Conservation (phyloP, 345 rosid species). For the Geranium brycei region DNA sequence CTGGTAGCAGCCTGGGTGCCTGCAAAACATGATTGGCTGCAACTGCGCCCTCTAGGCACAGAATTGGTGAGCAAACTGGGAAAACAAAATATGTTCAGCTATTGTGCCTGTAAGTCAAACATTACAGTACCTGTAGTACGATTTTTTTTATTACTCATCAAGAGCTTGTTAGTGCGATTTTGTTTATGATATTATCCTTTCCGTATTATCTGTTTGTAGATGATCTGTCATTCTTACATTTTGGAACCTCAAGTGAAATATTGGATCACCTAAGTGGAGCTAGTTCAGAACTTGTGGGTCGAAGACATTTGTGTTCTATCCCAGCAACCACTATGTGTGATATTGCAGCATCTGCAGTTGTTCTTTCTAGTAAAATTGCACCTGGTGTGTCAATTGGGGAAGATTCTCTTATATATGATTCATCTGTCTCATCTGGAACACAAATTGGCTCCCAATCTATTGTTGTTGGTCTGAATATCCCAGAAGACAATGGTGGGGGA, state of each 20-base stretch:
- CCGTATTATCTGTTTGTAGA: constrained; percentile 36
- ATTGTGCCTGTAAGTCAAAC: constrained; percentile 59
- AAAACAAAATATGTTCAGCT: constrained; percentile 64
- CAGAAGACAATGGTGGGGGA: constrained; percentile 22
- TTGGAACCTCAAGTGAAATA: constrained; percentile 96
- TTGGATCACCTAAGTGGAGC: constrained; percentile 79
- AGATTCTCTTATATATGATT: constrained; percentile 84
- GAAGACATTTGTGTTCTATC: constrained; percentile 84
- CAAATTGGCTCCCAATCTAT: constrained; percentile 86
- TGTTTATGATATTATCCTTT: constrained; percentile 9
- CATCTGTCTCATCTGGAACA: constrained; percentile 50
- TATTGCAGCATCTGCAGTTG: constrained; percentile 76
- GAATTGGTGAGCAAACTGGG: constrained; percentile 64
- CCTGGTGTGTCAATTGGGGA: constrained; percentile 84
- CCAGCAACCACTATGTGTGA: constrained; percentile 89
- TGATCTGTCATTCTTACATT: constrained; percentile 75
- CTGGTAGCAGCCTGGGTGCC: constrained; percentile 98
- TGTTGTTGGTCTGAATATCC: constrained; percentile 71
- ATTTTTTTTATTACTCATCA: background rate
- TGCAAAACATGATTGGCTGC: constrained; percentile 76
- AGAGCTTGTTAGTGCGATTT: background rate
- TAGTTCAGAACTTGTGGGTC: constrained; percentile 71
- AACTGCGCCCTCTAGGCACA: constrained; percentile 53
- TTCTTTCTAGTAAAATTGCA: constrained; percentile 78
- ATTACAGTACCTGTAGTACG: background rate